Evolutionary conservation across 495 filamentous ascomycete species (phyloP).

Genomic region (Jackrogersella minutella): DNA sequence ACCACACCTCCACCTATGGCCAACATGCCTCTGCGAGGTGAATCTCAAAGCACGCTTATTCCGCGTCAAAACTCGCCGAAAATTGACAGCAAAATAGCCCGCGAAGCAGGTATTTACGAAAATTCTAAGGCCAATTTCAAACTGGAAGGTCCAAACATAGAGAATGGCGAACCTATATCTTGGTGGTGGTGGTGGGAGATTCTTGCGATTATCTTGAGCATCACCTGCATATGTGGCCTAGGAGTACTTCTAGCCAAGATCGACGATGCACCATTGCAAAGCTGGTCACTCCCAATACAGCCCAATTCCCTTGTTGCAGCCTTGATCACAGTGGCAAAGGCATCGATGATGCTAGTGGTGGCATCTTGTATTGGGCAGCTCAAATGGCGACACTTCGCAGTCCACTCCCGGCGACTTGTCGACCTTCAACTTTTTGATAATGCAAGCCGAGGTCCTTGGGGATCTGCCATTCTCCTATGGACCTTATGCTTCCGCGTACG

Average conservation of each 20-base stretch:
- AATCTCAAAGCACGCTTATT: neutral
- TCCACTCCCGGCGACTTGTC: conserved; percentile 44
- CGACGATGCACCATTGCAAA: conserved; percentile 45
- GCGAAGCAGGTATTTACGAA: neutral
- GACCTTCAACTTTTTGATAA: conserved; percentile 56
- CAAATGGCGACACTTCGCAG: conserved; percentile 59
- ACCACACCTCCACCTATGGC: neutral
- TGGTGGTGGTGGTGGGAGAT: conserved; percentile 42
- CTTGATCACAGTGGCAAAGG: conserved; percentile 52
- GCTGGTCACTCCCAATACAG: conserved; percentile 54
- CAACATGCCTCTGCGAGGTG: neutral
- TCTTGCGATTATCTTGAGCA: conserved; percentile 14
- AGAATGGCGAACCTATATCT: neutral
- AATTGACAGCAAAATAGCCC: neutral
- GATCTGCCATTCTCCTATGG: conserved; percentile 31
- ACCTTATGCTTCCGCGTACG: neutral
- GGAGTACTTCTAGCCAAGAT: conserved; percentile 49
- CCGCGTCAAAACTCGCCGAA: neutral
- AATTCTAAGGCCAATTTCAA: neutral
- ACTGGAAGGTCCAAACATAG: neutral
- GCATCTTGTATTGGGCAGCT: conserved; percentile 54
- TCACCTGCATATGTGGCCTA: conserved; percentile 36
- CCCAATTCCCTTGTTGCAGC: conserved; percentile 58
- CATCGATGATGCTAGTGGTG: conserved; percentile 48
- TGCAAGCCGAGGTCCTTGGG: conserved; percentile 43